Base-by-base conservation (phyloP, 495 filamentous ascomycete genomes). In the Trichoderma erinaceum region DNA sequence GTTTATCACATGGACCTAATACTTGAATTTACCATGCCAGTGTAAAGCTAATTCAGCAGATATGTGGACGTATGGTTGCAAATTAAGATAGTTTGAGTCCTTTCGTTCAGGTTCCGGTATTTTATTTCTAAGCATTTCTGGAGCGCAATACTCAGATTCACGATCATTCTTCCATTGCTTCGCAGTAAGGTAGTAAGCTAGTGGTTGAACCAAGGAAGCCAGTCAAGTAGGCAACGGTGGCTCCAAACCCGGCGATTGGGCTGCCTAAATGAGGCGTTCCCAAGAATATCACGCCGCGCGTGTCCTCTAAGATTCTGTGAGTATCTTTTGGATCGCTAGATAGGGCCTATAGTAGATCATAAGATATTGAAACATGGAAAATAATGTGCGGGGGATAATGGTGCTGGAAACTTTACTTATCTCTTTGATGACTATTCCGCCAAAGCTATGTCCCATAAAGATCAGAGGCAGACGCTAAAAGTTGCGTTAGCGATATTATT, bases 401-500 rank as follows among this genome's bases (percentile, higher is more conserved):
- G 16, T 58, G 58, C 56, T 69, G n/a, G 27, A 48, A 15, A 27
- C 3, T 68, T 48, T 23, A 18, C 68, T 10, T 11, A 69, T 63
- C 46, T 69, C 43, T 56, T 69, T 69, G 52, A 69, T 69, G 18
- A 69, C 41, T n/a, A 69, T 65, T 29, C 68, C 68, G 25, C 68
- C 68, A 41, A 69, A 69, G 63, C 68, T 69, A 25, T 69, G 41
- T 61, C 68, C 68, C 15, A 69, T 63, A 43, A 69, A 69, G 25
- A 69, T 56, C 25, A 69, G 50, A 21, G 68, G 63, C 16, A 69
- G 8, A 27, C 68, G 63, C 68, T 69, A 48, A 16, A 1, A 12
- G 41, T 16, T 18, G 12, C 3, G 5, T 48, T 18, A 48, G 46
- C n/a, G 41, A 43, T 48, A 48, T n/a, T n/a, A n/a, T n/a, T n/a